These are phyloP conservation scores for Mycena epipterygia DNA, from an alignment of 768 basidiomycete species.

Conservation along the genomic window DNA sequence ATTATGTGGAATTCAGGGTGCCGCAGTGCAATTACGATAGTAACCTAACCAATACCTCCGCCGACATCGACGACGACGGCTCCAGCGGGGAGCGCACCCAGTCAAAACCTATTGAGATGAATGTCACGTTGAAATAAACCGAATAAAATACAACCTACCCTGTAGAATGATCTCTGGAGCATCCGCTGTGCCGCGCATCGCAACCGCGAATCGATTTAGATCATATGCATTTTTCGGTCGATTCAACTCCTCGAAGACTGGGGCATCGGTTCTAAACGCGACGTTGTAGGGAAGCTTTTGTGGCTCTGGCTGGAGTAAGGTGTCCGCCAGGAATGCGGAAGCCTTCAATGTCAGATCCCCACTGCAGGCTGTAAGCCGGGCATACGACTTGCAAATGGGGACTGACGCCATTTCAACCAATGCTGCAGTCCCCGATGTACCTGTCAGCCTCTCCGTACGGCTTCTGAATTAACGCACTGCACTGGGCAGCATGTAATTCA, in stretches of 20 bases:
- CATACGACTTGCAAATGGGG: no score
- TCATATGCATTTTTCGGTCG: constrained; percentile 14
- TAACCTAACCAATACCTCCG: not conserved
- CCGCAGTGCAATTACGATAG: not conserved
- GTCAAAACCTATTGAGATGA: constrained; percentile 31
- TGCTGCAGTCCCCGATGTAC: constrained; percentile 31
- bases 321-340: not conserved
- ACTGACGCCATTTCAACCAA: constrained; percentile 31
- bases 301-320: not conserved
- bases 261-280: not conserved
- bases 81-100: constrained; percentile 32
- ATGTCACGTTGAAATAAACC: not conserved
- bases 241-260: not conserved
- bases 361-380: constrained; percentile 2
- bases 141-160: no score
- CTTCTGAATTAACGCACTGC: not conserved
- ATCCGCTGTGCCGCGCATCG: constrained; percentile 31
- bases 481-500: no score
- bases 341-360: constrained; percentile 30
- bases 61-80: constrained; percentile 43
- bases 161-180: constrained; percentile 19
- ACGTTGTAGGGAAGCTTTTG: not conserved
- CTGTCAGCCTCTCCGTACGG: constrained; percentile 24
- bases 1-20: not conserved
- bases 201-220: not conserved